Base-by-base conservation (phyloP, 1,284 basidiomycete genomes). In the Puccinia coronata region DNA sequence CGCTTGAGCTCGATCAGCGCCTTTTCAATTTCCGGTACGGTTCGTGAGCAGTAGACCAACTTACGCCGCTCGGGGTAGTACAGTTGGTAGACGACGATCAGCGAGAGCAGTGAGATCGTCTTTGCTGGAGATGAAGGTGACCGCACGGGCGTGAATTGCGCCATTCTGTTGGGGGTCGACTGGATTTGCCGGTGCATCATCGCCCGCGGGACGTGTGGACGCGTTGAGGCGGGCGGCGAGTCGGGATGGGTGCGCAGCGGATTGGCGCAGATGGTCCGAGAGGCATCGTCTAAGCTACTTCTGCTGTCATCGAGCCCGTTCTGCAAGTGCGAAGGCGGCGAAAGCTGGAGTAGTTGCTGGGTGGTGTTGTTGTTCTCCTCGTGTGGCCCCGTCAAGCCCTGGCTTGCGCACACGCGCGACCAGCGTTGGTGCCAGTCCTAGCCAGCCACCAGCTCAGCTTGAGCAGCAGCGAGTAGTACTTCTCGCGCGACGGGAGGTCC, bases 11-110 rank as follows among this genome's bases (percentile, higher is more conserved):
- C 96, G 0, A 95, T 91, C 69, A 99, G 88, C 0, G 97, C 97
- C 87, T 99, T 99, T 87, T 99, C 97, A 84, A 99, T 99, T 88
- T 99, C 97, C 8, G 97, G 97, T n/a, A 99, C 97, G 2, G 97
- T 99, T 85, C 97, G 96, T 34, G 97, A 99, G 87, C 97, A 99
- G 87, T 99, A 99, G 84, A 99, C 92, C 83, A 99, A 91, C 87
- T 99, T 99, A 83, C 97, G 90, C 82, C 92, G 91, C 11, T 91
- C 92, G 12, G 95, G 93, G 86, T 96, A 94, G 87, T 95, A 97
- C 93, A 96, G 95, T 87, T 98, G 96, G 86, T 99, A 99, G 34
- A 96, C 96, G 67, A 99, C 92, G 87, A 99, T 99, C 82, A 99
- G 88, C 18, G 94, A 96, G 41, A 99, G 89, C 3, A 99, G 89